A percentile compares a stretch with the other conserved stretches of the same genome.
Evolutionary conservation across 768 basidiomycete species (phyloP).

Genomic region (Mycena capillaripes): DNA sequence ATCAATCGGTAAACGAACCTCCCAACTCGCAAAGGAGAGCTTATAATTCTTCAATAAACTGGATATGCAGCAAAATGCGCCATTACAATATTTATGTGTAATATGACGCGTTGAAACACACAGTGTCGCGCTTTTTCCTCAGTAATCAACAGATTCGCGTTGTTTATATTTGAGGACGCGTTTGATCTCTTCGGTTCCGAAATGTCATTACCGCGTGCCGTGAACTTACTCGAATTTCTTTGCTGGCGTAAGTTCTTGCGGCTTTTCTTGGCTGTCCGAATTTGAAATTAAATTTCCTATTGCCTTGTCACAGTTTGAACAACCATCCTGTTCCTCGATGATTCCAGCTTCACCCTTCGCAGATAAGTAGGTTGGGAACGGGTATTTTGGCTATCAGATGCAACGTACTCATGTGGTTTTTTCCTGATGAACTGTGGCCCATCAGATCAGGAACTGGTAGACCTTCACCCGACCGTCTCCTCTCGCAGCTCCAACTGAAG

Average conservation of each 20-base stretch:
- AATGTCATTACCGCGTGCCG: too few species aligned
- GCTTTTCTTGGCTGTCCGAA: too few species aligned
- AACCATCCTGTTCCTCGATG: too few species aligned
- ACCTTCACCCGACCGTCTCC: background rate
- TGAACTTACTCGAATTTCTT: too few species aligned
- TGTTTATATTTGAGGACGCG: slow-evolving; percentile 24
- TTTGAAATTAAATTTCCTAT: too few species aligned
- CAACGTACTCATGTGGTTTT: too few species aligned
- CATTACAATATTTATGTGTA: too few species aligned
- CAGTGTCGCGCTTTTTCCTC: background rate
- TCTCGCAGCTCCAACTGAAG: background rate
- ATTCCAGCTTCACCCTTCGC: slow-evolving; percentile 30
- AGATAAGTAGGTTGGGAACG: slow-evolving; percentile 6
- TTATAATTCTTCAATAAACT: too few species aligned
- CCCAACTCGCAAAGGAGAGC: background rate
- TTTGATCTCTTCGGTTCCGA: slow-evolving; percentile 7
- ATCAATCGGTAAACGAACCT: slow-evolving; percentile 27
- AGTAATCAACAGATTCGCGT: background rate
- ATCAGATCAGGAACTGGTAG: slow-evolving; percentile 12
- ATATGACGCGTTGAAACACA: background rate
- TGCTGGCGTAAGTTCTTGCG: too few species aligned
- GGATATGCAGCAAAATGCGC: too few species aligned
- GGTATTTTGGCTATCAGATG: too few species aligned
- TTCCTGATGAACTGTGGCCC: slow-evolving; percentile 27
- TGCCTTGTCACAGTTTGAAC: too few species aligned